phyloP scores from a whole-genome alignment of 495 filamentous ascomycete species.

The Aspergillus bertholletiae region DNA sequence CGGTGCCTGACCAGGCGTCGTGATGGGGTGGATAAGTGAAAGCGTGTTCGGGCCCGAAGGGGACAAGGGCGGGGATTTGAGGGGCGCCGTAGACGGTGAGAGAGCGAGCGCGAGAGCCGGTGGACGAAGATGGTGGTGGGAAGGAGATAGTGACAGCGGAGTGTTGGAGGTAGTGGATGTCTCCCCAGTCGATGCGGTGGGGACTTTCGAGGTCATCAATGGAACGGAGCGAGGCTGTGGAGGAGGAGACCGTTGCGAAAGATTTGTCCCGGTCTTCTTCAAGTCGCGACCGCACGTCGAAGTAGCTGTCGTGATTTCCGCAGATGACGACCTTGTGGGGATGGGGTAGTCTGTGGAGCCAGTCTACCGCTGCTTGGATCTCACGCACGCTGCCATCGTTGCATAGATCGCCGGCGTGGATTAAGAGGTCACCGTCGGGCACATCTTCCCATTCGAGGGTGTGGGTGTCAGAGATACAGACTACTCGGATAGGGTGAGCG shows the following conservation, averaged over 20 bases:
- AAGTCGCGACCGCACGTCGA: slow-evolving; percentile 55
- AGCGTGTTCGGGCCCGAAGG: slow-evolving; percentile 59
- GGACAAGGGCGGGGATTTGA: slow-evolving; percentile 55
- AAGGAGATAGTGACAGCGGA: slow-evolving; percentile 50
- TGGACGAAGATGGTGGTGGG: slow-evolving; percentile 14
- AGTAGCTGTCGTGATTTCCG: slow-evolving; percentile 87
- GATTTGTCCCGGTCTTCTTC: slow-evolving; percentile 39
- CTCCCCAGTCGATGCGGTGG: slow-evolving; percentile 51
- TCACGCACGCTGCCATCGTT: slow-evolving; percentile 66
- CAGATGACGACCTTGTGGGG: slow-evolving; percentile 75
- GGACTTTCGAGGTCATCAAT: slow-evolving; percentile 32
- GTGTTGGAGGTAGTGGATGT: slow-evolving; percentile 64
- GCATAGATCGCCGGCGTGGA: slow-evolving; percentile 85
- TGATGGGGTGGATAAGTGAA: slow-evolving; percentile 59
- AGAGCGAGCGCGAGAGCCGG: slow-evolving; percentile 26
- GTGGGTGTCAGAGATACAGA: slow-evolving; percentile 92
- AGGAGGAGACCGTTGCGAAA: slow-evolving; percentile 35
- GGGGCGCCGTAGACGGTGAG: slow-evolving; percentile 62
- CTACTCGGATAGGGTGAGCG: slow-evolving; percentile 61
- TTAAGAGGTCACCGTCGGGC: slow-evolving; percentile 77
- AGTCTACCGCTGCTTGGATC: slow-evolving; percentile 75
- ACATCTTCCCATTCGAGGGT: slow-evolving; percentile 57
- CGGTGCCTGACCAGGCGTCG: slow-evolving; percentile 61
- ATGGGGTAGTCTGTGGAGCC: slow-evolving; percentile 71
- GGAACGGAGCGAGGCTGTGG: slow-evolving; percentile 38